Base-by-base conservation (phyloP, 225 moss, liverwort and hornwort genomes). In the Pleurozium schreberi region DNA sequence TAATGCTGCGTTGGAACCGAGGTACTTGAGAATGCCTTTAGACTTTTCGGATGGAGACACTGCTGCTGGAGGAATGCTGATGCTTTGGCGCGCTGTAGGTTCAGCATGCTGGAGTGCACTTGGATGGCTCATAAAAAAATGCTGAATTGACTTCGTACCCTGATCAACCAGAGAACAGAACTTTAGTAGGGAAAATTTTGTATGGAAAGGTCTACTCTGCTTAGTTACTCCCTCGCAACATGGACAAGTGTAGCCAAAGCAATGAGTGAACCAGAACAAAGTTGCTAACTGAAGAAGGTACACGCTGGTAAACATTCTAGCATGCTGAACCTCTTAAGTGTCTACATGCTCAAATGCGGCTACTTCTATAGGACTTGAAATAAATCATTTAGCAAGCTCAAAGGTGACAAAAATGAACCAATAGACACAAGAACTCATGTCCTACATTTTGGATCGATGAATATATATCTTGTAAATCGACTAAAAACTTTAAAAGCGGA, bases 131-230 rank as follows among this genome's bases (percentile, higher is more conserved):
- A 93, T 91, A 60, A 98, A 98, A 75, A 98, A 98, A 62, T 95
- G 95, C 25, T 98, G 93, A 87, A 98, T 98, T 47, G 98, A 96
- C 85, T 96, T 95, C 11, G 93, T 91, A 33, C 98, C 97, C 98
- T 98, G 93, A 80, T 49, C 28, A 74, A 75, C 34, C 80, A 73
- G 17, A 83, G 47, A 61, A 52, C 28, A 47, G 12, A 61, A 25
- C 18, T 49, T 83, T 9, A 86, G 84, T 58, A 43, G 23, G 23
- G 68, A 80, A 18, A 81, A 7, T 30, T 73, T 55, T 14, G 20
- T 34, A 63, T 57, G 70, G n/a, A 50, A 55, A 88, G 49, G 11
- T 83, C 58, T 69, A 64, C 64, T 47, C 53, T 50, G 76, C 61
- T 11, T 60, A 25, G 36, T 20, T 84, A 43, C 18, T 80, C 45